Evolutionary conservation across 2,329 filamentous ascomycete species (phyloP), one percentile per base, ranked within the genome.

Genomic region (Trichoderma polysporum): DNA sequence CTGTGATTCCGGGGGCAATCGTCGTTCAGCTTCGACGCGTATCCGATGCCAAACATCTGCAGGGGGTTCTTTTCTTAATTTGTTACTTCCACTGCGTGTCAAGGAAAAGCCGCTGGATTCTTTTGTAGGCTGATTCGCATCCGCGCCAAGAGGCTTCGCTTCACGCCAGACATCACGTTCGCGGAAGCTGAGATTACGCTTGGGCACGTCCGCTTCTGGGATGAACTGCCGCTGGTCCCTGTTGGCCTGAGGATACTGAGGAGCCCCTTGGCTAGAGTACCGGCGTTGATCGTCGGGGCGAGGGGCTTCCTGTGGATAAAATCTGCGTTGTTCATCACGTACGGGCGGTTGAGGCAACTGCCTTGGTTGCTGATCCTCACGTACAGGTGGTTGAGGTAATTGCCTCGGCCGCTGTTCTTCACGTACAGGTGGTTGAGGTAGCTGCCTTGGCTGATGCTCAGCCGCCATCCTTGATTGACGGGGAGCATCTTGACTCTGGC

Each of bases 141-240:
- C 71, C 4, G 73, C 74, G 29, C 72, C 75, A 2, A 79, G 76
- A 10, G 79, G 69, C 17, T 76, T 75, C 47, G 79, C 71, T 22
- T 84, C 81, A 57, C 80, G 80, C 68, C 79, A 80, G 2, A 79
- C 81, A 7, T 86, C 81, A 61, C 85, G 83, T 69, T 89, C 86
- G n/a, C 86, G 84, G 75, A 87, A 86, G 75, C 86, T 89, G 47
- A 87, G 73, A 60, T 86, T 86, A 58, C 86, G 83, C 73, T 84
- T 83, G 3, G 85, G 83, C 17, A 82, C 72, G 15, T 75, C 77
- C 9, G 77, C 74, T 8, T 71, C 69, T 29, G 71, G 69, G 27
- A 74, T 71, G 15, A 63, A 52, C n/a, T 61, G 70, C 25, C 59
- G 68, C 35, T 72, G 70, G 6, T 66, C 67, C 25, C 45, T 57